Base-by-base conservation (phyloP, 768 basidiomycete species). In the Boletales sp. region DNA sequence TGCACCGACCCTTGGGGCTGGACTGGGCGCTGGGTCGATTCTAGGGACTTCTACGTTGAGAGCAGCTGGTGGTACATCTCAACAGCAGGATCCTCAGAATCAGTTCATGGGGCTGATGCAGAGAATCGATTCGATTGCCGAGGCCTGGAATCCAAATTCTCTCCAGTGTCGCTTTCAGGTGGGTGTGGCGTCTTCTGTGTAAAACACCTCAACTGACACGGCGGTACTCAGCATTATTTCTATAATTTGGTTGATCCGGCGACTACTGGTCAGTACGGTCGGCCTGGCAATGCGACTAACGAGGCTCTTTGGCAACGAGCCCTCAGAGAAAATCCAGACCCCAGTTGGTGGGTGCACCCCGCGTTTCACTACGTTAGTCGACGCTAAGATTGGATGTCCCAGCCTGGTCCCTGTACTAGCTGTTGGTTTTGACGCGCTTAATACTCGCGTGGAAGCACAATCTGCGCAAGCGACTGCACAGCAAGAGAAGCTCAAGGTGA, bases 101-200 rank as follows among this genome's bases (percentile, higher is more conserved):
- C 83, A 89, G 55, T 83, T 79, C 50, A 55, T 67, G 3, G 75
- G 72, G 35, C 60, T 88, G 19, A 65, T 70, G 10, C 78, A 83
- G 46, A 76, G 78, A 49, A 82, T 92, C 19, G 83, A 88, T 60
- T 72, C 62, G 0, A 76, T 91, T 47, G 75, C 80, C 6, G 72
- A 76, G 34, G 83, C 87, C 4, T 94, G 90, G 89, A 82, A 85
- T 60, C 72, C 89, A 18, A 57, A 66, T 18, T 84, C 83, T 0
- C 74, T 82, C 3, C 74, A 81, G 38, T 91, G 90, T 65, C 78
- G 84, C 41, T 94, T 94, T 67, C 90, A 92, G 72, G 90, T 90
- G 52, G 33, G 50, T 44, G 10, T 46, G 14, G 25, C 25, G 25
- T 10, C 17, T 52, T 28, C 31, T 31, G 33, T 18, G n/a, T 15